Conservation (phyloP, 140 eudicot genomes). For the Anethum foeniculum region DNA sequence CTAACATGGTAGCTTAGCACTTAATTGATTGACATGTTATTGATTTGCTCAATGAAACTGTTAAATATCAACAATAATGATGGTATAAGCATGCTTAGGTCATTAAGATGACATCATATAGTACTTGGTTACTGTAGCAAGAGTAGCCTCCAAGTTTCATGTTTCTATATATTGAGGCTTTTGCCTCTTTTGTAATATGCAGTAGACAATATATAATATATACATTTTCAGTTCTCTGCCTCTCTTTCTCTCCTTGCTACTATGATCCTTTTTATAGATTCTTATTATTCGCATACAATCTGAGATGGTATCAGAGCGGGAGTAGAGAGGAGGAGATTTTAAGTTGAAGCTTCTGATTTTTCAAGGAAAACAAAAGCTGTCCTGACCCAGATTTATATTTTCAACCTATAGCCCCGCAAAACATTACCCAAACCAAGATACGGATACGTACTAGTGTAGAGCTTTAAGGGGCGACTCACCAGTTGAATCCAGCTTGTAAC, state of each 20-base stretch:
- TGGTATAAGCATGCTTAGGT: too few relatives aligned
- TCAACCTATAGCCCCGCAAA: neutral
- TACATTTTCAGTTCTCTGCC: too few relatives aligned
- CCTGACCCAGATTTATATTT: neutral
- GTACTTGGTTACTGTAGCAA: too few relatives aligned
- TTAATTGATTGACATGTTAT: neutral
- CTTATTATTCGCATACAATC: too few relatives aligned
- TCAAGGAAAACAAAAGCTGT: neutral
- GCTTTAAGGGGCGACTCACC: neutral
- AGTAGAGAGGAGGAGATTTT: neutral
- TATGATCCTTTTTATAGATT: too few relatives aligned
- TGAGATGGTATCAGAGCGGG: neutral
- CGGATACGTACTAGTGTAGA: neutral
- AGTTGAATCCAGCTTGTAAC: neutral
- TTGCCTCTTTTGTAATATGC: too few relatives aligned
- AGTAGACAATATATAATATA: too few relatives aligned
- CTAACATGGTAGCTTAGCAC: neutral
- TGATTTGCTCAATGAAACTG: neutral
- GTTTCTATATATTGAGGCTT: too few relatives aligned
- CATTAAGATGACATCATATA: too few relatives aligned
- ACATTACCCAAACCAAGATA: neutral
- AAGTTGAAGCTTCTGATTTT: neutral
- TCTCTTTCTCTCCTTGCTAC: too few relatives aligned
- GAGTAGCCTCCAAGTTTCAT: too few relatives aligned
- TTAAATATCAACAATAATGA: too few relatives aligned